Percentiles rank a stretch among this genome's conserved stretches.
Conservation (phyloP, 371 early-diverging fungal species). For the Circinella umbellata region DNA sequence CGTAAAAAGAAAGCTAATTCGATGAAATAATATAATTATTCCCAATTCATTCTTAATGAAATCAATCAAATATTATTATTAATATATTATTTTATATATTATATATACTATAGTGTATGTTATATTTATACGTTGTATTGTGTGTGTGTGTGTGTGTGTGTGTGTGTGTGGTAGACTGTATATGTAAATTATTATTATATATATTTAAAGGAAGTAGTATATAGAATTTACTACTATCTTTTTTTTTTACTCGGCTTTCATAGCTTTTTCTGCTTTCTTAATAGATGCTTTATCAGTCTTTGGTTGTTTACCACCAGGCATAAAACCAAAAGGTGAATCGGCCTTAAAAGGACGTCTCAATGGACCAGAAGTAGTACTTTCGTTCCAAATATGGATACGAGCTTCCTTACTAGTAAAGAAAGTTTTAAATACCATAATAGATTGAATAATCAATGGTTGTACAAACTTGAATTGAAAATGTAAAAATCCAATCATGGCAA, state of each 20-base stretch:
- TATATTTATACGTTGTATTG: too few relatives aligned
- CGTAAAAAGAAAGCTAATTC: slow-evolving; percentile 25
- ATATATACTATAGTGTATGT: too few relatives aligned
- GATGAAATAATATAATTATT: background rate
- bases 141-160: too few relatives aligned
- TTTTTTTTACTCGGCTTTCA: slow-evolving; percentile 43
- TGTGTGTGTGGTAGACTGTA: too few relatives aligned
- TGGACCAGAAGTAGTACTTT: slow-evolving; percentile 68
- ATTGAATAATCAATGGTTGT: slow-evolving; percentile 66
- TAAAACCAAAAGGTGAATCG: slow-evolving; percentile 61
- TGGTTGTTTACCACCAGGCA: slow-evolving; percentile 33
- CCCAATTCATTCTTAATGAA: too few relatives aligned
- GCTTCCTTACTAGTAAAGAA: slow-evolving; percentile 61
- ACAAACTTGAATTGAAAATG: slow-evolving; percentile 86
- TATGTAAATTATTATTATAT: too few relatives aligned
- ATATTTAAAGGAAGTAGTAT: too few relatives aligned
- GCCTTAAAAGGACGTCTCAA: slow-evolving; percentile 82
- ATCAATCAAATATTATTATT: too few relatives aligned
- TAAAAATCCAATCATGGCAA: slow-evolving; percentile 72
- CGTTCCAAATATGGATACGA: slow-evolving; percentile 73
- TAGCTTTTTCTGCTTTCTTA: slow-evolving; percentile 58
- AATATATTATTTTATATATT: too few relatives aligned
- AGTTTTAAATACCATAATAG: slow-evolving; percentile 24
- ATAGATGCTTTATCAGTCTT: slow-evolving; percentile 56
- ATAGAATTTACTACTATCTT: background rate